Evolutionary conservation across 1,139 yeast species (phyloP).

Genomic region (Geotrichum histeridarum): DNA sequence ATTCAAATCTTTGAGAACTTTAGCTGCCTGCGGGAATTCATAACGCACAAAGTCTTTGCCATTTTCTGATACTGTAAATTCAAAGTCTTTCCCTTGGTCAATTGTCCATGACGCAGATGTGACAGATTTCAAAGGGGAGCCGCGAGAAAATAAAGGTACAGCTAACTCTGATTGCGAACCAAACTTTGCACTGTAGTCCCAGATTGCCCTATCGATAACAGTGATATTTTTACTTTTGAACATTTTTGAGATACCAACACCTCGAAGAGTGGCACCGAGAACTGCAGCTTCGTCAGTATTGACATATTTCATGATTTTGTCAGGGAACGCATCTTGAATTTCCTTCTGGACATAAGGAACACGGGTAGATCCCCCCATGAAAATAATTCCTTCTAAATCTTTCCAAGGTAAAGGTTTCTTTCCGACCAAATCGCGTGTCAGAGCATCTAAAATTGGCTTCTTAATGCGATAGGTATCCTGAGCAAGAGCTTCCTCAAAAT

Average conservation of each 20-base stretch:
- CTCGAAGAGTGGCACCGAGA: conserved; percentile 80
- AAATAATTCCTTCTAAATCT: conserved; percentile 61
- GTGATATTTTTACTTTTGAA: conserved; percentile 59
- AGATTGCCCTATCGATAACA: conserved; percentile 51
- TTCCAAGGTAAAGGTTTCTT: conserved; percentile 33
- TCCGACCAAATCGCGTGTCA: conserved; percentile 34
- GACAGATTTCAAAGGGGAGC: conserved; percentile 30
- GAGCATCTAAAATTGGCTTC: conserved; percentile 53
- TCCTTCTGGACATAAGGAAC: conserved; percentile 75
- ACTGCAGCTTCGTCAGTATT: conserved; percentile 96
- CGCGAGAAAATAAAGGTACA: conserved; percentile 31
- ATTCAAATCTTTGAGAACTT: conserved; percentile 22
- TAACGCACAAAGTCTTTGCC: conserved; percentile 45
- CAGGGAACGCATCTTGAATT: conserved; percentile 41
- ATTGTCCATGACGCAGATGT: conserved; percentile 15
- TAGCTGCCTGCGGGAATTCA: conserved; percentile 24
- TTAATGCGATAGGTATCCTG: conserved; percentile 46
- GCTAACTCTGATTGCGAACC: conserved; percentile 21
- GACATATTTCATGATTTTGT: conserved; percentile 70
- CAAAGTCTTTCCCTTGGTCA: conserved; percentile 24
- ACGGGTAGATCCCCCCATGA: conserved; percentile 90
- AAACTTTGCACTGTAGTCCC: conserved; percentile 37
- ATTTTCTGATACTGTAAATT: conserved; percentile 52
- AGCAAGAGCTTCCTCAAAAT: conserved; percentile 59
- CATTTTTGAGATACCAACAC: conserved; percentile 57